Evolutionary conservation across 306 rosid species (phyloP).

Genomic region (Castanea sativa): DNA sequence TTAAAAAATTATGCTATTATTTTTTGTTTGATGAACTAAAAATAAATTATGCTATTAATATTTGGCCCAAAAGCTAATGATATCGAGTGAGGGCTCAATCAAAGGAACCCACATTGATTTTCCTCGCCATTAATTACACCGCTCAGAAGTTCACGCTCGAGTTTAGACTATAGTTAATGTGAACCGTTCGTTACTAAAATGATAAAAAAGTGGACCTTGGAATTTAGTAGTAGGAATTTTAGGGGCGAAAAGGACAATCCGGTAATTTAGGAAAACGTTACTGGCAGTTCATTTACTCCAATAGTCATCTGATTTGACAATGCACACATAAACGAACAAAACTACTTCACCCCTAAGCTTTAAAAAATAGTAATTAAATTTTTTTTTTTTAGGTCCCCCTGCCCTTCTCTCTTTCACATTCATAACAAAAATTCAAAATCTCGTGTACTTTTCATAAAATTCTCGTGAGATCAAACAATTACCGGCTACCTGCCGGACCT

Average conservation of each 20-base stretch:
- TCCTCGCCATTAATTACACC: no score
- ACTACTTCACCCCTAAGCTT: background rate
- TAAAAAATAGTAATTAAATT: background rate
- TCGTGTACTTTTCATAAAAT: conserved; percentile 28
- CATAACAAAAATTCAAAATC: conserved; percentile 19
- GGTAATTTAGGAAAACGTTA: conserved; percentile 14
- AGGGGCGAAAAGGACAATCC: conserved; percentile 8
- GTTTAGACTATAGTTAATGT: no score
- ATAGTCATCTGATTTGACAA: conserved; percentile 13
- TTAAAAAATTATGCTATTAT: no score
- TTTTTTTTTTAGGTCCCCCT: background rate
- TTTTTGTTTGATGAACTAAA: no score
- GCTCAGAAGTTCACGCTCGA: no score
- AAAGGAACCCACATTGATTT: no score
- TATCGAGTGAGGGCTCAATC: no score
- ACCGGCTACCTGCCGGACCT: background rate
- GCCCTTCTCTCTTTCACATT: background rate
- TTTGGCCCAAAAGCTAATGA: no score
- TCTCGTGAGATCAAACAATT: conserved; percentile 31
- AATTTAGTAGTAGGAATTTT: background rate
- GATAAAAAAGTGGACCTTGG: background rate
- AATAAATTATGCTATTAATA: no score
- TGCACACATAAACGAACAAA: conserved; percentile 1
- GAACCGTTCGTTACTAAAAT: no score
- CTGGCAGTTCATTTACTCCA: conserved; percentile 25